Evolutionary conservation across 2,329 filamentous ascomycete species (phyloP), one percentile per base, ranked within the genome.

Genomic region (Metarhizium album): DNA sequence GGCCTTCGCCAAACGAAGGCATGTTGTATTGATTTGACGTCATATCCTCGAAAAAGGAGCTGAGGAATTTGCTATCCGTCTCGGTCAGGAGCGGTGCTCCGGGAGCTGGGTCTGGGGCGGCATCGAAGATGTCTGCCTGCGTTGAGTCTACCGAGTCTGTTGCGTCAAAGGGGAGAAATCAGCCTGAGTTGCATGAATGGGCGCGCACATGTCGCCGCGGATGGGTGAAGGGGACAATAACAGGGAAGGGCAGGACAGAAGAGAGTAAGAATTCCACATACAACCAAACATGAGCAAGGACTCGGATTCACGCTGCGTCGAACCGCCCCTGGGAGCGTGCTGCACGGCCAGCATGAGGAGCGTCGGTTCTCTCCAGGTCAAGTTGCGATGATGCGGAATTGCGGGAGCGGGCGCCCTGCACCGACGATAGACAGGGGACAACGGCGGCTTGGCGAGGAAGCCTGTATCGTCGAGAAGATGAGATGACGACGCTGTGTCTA

Each of bases 41-140:
- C 51, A 83, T 70, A 50, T 73, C 71, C 50, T 76, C 71, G 61
- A 83, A 79, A 59, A 83, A 83, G 55, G 63, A 70, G 53, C 76
- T 74, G 18, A 87, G 70, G 52, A 78, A 69, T 57, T 74, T 79
- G 48, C 71, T 76, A 60, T 83, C 80, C 53, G 72, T 77, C 58
- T 83, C 79, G 57, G 80, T 78, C 54, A 87, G 74, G 40, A 87
- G 72, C 18, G 83, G 79, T 37, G 75, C 76, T n/a, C 83, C 83
- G 2, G 76, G 77, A 9, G 82, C 78, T 46, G 80, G 79, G 47
- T 80, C 78, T 42, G 83, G 82, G 49, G 82, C 48, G 45, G 45
- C 75, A 56, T 77, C 72, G 51, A 72, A 68, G 50, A 73, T 70
- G 23, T 73, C 69, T 50, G 73, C 71, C 56, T 73, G 67, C 57